Evolutionary conservation across 495 filamentous ascomycete genomes (phyloP).

Genomic region (Pyrenula aspistea): DNA sequence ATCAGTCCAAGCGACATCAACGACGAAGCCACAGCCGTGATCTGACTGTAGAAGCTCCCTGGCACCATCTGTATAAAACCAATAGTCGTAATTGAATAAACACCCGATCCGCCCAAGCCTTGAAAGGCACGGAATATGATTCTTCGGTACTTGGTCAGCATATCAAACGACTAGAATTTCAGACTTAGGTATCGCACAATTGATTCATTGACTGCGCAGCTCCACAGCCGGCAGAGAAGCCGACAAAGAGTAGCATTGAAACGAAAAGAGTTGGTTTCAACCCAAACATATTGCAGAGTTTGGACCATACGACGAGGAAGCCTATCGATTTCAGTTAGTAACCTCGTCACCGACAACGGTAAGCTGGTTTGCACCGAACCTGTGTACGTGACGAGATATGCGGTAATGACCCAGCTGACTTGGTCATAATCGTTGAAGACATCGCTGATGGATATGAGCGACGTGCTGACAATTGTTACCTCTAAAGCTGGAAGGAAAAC

Average conservation of each 20-base stretch:
- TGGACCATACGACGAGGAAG: constrained; percentile 46
- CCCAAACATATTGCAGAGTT: constrained; percentile 48
- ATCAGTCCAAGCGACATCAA: constrained; percentile 4
- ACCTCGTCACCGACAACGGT: too few species aligned
- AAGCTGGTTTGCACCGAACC: constrained; percentile 18
- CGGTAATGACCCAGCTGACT: constrained; percentile 43
- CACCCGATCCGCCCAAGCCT: constrained; percentile 42
- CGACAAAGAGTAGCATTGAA: constrained; percentile 38
- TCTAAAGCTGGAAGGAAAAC: not conserved
- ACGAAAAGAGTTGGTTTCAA: constrained; percentile 33
- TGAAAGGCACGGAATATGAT: constrained; percentile 44
- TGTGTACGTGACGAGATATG: constrained; percentile 44
- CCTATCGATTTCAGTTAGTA: too few species aligned
- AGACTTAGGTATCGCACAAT: too few species aligned
- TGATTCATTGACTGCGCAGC: constrained; percentile 35
- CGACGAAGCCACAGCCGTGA: constrained; percentile 1
- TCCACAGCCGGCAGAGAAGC: constrained; percentile 46
- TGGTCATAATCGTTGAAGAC: constrained; percentile 39
- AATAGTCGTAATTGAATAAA: constrained; percentile 36
- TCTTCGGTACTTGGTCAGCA: constrained; percentile 16
- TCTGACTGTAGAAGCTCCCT: constrained; percentile 25
- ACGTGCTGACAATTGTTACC: constrained; percentile 3
- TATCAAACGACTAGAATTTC: too few species aligned
- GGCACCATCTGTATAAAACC: constrained; percentile 38
- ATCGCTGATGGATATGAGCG: constrained; percentile 45